Conservation (phyloP, 164 flowering plant species). For the Umbilicus rupestris region DNA sequence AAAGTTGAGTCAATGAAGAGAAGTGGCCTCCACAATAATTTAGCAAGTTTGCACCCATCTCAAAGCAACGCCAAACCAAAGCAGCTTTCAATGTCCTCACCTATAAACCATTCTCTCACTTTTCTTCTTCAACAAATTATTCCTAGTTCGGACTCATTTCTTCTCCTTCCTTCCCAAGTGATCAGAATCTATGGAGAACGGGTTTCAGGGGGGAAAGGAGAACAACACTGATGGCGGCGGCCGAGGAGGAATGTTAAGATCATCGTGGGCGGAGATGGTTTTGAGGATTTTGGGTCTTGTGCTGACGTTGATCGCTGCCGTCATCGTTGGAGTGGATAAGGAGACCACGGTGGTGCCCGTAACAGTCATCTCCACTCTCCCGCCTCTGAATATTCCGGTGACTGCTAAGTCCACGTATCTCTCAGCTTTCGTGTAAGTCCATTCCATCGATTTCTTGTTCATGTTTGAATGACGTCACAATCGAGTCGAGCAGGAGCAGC, state of each 20-base stretch:
- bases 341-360: slow-evolving; percentile 31
- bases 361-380: slow-evolving; percentile 19
- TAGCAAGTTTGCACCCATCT: too few species aligned
- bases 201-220: background rate
- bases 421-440: slow-evolving; percentile 1
- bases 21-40: too few species aligned
- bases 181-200: slow-evolving; percentile 3
- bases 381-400: slow-evolving; percentile 31
- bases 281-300: slow-evolving; percentile 33
- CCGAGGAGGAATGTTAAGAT: background rate
- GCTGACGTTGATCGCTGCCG: slow-evolving; percentile 31
- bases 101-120: too few species aligned
- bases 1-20: too few species aligned
- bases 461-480: too few species aligned
- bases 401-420: slow-evolving; percentile 24
- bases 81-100: too few species aligned
- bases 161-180: too few species aligned
- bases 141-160: too few species aligned
- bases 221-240: background rate
- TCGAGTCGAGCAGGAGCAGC: too few species aligned
- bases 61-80: too few species aligned
- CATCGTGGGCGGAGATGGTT: slow-evolving; percentile 13
- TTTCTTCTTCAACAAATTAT: too few species aligned
- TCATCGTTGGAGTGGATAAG: slow-evolving; percentile 37
- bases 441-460: background rate